Evolutionary conservation across 257 asterid genomes (phyloP).

Genomic region (Nicotiana attenuata): DNA sequence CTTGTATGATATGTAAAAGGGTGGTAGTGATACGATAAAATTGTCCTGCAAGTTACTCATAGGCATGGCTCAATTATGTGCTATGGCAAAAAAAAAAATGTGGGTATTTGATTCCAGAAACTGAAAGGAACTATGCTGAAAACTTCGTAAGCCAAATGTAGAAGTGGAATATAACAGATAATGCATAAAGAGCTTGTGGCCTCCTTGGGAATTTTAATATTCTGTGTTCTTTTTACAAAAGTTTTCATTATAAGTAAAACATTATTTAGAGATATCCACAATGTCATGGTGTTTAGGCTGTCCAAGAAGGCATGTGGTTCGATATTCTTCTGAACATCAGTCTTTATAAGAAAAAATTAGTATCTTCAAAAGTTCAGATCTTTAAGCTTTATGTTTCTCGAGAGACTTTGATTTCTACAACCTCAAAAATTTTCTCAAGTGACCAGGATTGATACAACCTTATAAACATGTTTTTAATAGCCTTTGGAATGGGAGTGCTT

Average conservation of each 20-base stretch:
- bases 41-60: not conserved
- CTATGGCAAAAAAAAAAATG: not conserved
- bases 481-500: not conserved
- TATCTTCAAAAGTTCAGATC: not conserved
- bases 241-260: not conserved
- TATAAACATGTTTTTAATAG: not conserved
- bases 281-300: not conserved
- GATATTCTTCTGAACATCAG: not conserved
- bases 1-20: not conserved
- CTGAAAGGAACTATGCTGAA: not conserved
- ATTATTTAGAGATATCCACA: not conserved
- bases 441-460: not conserved
- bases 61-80: not conserved
- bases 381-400: not conserved
- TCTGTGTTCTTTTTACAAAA: not conserved
- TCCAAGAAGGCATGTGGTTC: conserved; percentile 8
- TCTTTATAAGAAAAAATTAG: not conserved
- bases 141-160: not conserved
- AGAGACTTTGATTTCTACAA: not conserved
- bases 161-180: not conserved
- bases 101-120: not conserved
- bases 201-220: not conserved
- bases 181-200: not conserved
- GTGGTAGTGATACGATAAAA: not conserved
- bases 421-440: not conserved